These are phyloP conservation scores for Ceratorhiza oryzae-sativae DNA, from an alignment of 1,284 basidiomycete genomes.

Conservation along the genomic window DNA sequence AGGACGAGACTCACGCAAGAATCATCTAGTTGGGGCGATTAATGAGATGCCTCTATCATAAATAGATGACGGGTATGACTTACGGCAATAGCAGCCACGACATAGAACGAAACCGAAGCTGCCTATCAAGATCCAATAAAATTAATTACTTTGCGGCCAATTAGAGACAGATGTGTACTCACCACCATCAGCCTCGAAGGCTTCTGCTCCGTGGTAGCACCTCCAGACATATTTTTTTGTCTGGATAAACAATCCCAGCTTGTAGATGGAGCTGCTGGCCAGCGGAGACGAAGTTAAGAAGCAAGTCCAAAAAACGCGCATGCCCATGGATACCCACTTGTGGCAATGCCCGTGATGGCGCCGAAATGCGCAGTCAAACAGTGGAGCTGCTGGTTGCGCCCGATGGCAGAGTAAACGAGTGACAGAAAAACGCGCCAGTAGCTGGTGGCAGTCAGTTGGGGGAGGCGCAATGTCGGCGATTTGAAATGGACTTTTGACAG, in stretches of 20 bases:
- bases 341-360: neutral
- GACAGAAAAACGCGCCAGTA: neutral
- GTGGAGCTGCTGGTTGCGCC: too few species aligned
- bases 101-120: conserved; percentile 70
- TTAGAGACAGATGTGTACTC: neutral
- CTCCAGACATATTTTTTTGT: neutral
- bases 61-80: conserved; percentile 49
- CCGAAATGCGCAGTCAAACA: too few species aligned
- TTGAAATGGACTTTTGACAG: too few species aligned
- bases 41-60: conserved; percentile 44
- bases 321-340: neutral
- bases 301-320: neutral
- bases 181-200: conserved; percentile 29
- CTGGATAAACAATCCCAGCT: too few species aligned
- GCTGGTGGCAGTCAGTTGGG: neutral
- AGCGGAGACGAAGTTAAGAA: neutral
- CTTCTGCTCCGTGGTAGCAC: conserved; percentile 17
- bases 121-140: neutral
- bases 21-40: conserved; percentile 68
- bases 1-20: conserved; percentile 66
- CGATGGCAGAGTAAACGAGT: neutral
- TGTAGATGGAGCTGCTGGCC: neutral
- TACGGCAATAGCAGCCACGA: conserved; percentile 82
- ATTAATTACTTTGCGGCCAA: neutral
- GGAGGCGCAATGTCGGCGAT: neutral